A percentile compares a stretch with the other conserved stretches of the same genome.
These are phyloP conservation scores for Sarocladiaceae sp. DNA, from an alignment of 2,329 filamentous ascomycete species.

Conservation along the genomic window DNA sequence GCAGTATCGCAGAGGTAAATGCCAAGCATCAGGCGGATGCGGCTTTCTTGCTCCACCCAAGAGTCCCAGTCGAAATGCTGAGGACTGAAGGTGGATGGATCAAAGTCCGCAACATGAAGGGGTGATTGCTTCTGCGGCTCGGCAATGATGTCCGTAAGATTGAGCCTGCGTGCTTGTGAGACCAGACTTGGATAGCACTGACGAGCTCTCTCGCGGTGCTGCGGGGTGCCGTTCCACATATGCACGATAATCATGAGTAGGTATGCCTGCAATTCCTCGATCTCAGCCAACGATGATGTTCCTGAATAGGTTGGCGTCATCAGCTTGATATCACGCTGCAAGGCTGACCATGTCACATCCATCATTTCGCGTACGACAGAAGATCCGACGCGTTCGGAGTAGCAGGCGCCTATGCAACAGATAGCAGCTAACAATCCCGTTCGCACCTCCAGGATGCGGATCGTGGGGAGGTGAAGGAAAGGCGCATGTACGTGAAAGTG, in stretches of 20 bases:
- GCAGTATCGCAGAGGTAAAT: conserved; percentile 59
- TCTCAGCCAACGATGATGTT: conserved; percentile 27
- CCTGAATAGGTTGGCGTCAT: conserved; percentile 24
- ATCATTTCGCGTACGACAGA: conserved; percentile 62
- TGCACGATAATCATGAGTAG: conserved; percentile 56
- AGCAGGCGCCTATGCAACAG: conserved; percentile 69
- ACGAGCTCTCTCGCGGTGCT: conserved; percentile 58
- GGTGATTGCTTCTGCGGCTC: conserved; percentile 46
- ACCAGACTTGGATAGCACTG: conserved; percentile 52
- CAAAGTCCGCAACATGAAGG: conserved; percentile 52
- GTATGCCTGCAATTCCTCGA: conserved; percentile 64
- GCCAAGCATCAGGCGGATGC: conserved; percentile 58
- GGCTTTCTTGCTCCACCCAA: conserved; percentile 68
- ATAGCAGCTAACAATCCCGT: conserved; percentile 63
- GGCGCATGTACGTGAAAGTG: conserved; percentile 71
- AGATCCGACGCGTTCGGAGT: conserved; percentile 56
- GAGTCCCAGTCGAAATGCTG: conserved; percentile 56
- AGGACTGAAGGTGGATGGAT: conserved; percentile 37
- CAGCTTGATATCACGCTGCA: conserved; percentile 50
- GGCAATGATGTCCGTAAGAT: conserved; percentile 48
- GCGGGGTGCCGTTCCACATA: conserved; percentile 63
- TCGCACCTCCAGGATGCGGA: conserved; percentile 59
- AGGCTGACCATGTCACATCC: conserved; percentile 52
- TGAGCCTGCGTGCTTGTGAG: conserved; percentile 48
- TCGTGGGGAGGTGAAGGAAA: conserved; percentile 64